phyloP scores from a whole-genome alignment of 352 stramenopile species.

The Pythium chondricola region DNA sequence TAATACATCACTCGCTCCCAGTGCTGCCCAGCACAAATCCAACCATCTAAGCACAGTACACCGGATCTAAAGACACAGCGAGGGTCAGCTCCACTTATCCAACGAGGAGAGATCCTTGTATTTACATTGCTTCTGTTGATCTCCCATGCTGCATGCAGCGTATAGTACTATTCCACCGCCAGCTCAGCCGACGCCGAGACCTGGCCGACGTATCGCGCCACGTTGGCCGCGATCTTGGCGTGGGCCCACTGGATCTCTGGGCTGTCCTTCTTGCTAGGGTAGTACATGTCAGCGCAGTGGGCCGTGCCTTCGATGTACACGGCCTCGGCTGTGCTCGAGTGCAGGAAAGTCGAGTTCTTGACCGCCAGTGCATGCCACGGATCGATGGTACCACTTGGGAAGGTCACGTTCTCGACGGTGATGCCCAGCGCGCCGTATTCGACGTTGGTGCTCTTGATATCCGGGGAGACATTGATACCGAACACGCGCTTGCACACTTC shows the following conservation, averaged over 20 bases:
- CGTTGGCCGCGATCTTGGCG: constrained; percentile 44
- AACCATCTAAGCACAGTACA: no score
- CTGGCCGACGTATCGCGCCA: constrained; percentile 33
- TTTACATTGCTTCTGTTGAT: no score
- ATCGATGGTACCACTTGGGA: constrained; percentile 77
- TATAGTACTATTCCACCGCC: constrained; percentile 17
- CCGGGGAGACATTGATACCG: constrained; percentile 49
- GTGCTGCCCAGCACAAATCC: no score
- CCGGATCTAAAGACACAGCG: no score
- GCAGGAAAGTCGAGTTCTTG: constrained; percentile 56
- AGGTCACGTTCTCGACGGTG: constrained; percentile 75
- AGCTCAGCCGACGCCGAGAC: constrained; percentile 2
- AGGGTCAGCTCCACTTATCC: no score
- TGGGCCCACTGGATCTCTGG: constrained; percentile 59
- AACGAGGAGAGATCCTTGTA: no score
- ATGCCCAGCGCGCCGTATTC: constrained; percentile 74
- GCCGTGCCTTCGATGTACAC: constrained; percentile 81
- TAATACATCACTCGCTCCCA: no score
- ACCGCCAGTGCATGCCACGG: constrained; percentile 81
- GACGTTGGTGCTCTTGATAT: constrained; percentile 57
- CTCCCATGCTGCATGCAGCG: no score
- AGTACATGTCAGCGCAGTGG: constrained; percentile 82
- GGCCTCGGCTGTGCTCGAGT: constrained; percentile 40
- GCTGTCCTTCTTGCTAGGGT: constrained; percentile 47
- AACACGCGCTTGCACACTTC: constrained; percentile 84